Base-by-base conservation (phyloP, 805 yeast species). In the Priceomyces castillae region DNA sequence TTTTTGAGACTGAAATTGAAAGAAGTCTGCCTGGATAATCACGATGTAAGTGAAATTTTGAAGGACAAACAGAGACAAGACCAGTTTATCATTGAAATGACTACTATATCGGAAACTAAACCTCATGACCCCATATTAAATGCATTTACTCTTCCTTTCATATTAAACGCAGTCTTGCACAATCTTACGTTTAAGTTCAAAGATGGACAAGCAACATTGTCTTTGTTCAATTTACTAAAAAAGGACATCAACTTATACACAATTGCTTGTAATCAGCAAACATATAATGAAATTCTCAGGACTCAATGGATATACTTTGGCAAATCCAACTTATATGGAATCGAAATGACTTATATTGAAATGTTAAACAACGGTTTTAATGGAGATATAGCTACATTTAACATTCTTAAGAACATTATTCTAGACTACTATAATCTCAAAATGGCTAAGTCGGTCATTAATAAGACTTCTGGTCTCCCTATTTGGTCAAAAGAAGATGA, bases 311-410 rank as follows among this genome's bases (percentile, higher is more conserved):
- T 69, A 1, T 70, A 52, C 49, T 54, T 53, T 39, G 76, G 76
- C 15, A 67, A 66, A 47, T 51, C 64, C 9, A 60, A 59, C 38
- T 47, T 70, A 19, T 61, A 61, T 44, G 64, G 59, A 16, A 54
- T 71, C 18, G 74, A 69, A 52, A 60, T 57, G 46, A 49, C 58
- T 1, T 52, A 51, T 22, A 55, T 59, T 41, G 76, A 71, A 48
- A 71, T 71, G 76, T 46, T 52, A 25, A 66, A 68, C 45, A 67
- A 67, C 46, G 76, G 76, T 18, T 68, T 67, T 42, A 40, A 44
- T 18, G 76, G 76, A 2, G 68, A 71, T 41, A 31, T 56, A 22
- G 41, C 46, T 22, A 71, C 76, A 1, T 65, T 64, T 45, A 59
- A 62, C 31, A 62, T 68, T 19, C 41, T 71, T 34, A 65, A 61